phyloP scores from a whole-genome alignment of 2,329 filamentous ascomycete species.

The Pyrenochaeta sp. region DNA sequence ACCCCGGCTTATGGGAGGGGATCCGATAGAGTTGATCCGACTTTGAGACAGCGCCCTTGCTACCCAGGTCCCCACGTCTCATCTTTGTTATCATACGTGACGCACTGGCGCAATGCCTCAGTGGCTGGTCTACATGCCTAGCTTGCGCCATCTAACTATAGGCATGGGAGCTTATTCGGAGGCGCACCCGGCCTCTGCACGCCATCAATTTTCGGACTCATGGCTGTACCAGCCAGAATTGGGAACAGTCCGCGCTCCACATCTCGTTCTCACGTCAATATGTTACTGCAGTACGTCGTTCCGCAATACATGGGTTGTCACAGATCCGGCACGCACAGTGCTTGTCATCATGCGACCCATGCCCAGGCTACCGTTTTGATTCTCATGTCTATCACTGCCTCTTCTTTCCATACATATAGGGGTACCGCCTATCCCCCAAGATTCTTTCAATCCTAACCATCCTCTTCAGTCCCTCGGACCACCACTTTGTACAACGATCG shows the following conservation, averaged over 20 bases:
- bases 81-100: slow-evolving; percentile 49
- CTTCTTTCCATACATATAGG: slow-evolving; percentile 48
- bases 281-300: slow-evolving; percentile 51
- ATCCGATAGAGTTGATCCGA: slow-evolving; percentile 48
- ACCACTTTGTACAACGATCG: slow-evolving; percentile 22
- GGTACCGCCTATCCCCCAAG: slow-evolving; percentile 35
- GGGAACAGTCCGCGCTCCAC: slow-evolving; percentile 46
- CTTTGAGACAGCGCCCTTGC: slow-evolving; percentile 49
- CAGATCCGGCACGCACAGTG: slow-evolving; percentile 48
- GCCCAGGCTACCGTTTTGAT: slow-evolving; percentile 37
- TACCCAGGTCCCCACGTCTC: slow-evolving; percentile 47
- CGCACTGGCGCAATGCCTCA: slow-evolving; percentile 44
- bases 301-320: slow-evolving; percentile 49
- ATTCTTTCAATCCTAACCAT: slow-evolving; percentile 28
- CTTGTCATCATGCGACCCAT: slow-evolving; percentile 48
- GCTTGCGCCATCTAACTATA: slow-evolving; percentile 50
- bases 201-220: slow-evolving; percentile 46
- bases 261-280: slow-evolving; percentile 51
- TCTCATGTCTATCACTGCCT: slow-evolving; percentile 33
- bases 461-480: slow-evolving; percentile 37
- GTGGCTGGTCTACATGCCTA: slow-evolving; percentile 42
- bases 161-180: slow-evolving; percentile 49
- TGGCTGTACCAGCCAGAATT: slow-evolving; percentile 45
- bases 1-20: slow-evolving; percentile 49
- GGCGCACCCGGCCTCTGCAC: slow-evolving; percentile 43